Percentiles rank a stretch among this genome's conserved stretches.
These are phyloP conservation scores for Ambrosia hybrid DNA, from an alignment of 140 eudicot species.

Conservation along the genomic window DNA sequence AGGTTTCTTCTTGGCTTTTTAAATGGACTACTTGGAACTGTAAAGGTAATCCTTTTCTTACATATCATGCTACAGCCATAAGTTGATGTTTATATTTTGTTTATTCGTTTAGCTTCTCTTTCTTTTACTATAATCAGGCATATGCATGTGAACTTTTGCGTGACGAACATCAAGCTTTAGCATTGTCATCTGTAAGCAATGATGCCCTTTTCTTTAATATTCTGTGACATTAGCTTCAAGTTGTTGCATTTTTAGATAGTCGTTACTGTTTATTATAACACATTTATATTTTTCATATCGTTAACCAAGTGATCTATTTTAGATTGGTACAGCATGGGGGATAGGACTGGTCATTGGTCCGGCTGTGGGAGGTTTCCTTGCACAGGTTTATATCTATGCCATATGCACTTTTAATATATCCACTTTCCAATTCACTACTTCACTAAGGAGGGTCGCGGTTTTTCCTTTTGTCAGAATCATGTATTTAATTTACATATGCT, in stretches of 20 bases:
- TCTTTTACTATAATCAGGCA: slow-evolving; percentile 47
- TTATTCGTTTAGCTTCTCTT: neutral
- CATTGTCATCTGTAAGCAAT: slow-evolving; percentile 65
- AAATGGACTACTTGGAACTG: slow-evolving; percentile 84
- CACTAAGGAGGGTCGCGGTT: neutral
- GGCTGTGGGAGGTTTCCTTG: slow-evolving; percentile 87
- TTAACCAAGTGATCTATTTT: slow-evolving; percentile 19
- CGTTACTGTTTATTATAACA: neutral
- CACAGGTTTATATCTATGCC: slow-evolving; percentile 57
- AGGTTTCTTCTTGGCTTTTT: slow-evolving; percentile 87
- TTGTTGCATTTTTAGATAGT: slow-evolving; percentile 1
- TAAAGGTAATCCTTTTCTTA: slow-evolving; percentile 55
- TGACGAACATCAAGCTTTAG: slow-evolving; percentile 67
- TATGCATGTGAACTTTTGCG: slow-evolving; percentile 72
- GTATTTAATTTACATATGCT: neutral
- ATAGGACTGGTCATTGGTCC: slow-evolving; percentile 84
- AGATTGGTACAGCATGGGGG: slow-evolving; percentile 90
- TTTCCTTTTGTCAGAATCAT: neutral
- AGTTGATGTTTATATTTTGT: slow-evolving; percentile 3
- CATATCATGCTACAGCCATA: slow-evolving; percentile 5
- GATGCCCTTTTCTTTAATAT: neutral
- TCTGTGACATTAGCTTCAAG: slow-evolving; percentile 7
- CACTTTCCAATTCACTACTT: slow-evolving; percentile 12
- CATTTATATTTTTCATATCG: neutral
- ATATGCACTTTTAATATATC: neutral